phyloP scores from a whole-genome alignment of 192 early-diverging fungal species.

The Cetraspora pellucida region DNA sequence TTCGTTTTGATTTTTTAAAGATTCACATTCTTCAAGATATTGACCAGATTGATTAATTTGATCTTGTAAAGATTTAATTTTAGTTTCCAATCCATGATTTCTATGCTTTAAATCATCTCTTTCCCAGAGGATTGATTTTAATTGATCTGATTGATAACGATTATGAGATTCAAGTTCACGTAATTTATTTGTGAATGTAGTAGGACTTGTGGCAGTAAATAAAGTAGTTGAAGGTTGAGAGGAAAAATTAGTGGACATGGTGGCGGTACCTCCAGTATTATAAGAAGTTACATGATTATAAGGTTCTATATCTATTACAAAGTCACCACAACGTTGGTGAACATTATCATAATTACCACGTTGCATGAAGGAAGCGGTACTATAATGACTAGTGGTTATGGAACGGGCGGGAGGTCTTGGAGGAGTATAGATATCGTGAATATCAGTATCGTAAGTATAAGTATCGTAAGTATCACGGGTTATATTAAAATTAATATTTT shows the following conservation, averaged over 20 bases:
- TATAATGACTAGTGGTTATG: conserved; percentile 4
- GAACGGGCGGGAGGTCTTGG: conserved; percentile 2
- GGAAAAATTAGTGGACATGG: conserved; percentile 1
- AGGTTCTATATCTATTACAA: conserved; percentile 25
- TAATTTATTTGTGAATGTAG: background rate
- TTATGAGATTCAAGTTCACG: conserved; percentile 16
- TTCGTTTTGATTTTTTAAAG: conserved; percentile 2
- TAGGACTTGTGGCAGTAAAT: background rate
- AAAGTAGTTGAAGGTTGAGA: background rate
- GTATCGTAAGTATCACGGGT: background rate
- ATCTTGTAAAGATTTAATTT: background rate
- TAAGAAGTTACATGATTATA: background rate
- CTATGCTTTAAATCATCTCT: conserved; percentile 16
- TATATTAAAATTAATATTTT: background rate
- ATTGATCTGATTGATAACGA: conserved; percentile 19
- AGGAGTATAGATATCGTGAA: background rate
- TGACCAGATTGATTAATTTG: background rate
- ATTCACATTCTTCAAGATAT: conserved; percentile 2
- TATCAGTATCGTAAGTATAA: background rate
- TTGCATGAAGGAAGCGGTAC: background rate
- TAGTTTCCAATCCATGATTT: conserved; percentile 3
- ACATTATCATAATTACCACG: background rate
- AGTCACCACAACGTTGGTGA: conserved; percentile 20
- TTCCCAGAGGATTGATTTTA: conserved; percentile 16
- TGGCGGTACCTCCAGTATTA: background rate